Evolutionary conservation across 1,139 yeast genomes (phyloP), one percentile per base, ranked within the genome.

Genomic region (Scheffersomyces cryptocercus): DNA sequence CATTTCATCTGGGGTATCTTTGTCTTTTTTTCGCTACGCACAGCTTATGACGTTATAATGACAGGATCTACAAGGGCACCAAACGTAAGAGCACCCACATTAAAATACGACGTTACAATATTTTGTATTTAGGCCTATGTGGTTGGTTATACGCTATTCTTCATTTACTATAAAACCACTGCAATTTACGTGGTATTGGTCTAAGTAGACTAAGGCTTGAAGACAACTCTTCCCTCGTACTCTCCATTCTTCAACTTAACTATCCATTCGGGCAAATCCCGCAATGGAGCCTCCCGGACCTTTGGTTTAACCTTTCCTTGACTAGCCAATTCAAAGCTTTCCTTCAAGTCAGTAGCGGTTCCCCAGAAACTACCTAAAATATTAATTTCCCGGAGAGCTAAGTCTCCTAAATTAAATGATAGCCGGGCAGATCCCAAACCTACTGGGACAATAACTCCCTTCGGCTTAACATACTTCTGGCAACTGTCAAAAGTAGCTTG

Each of bases 171-270:
- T 20, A 20, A 20, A 20, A 20, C 26, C 9, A 20, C 26, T 20
- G 26, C 26, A 20, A 20, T 20, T 6, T 6, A 20, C 26, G 26
- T 20, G 26, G 26, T 20, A 6, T 20, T 20, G 8, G 8, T 6
- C 8, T 6, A 20, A 7, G 20, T 13, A 4, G 36, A 32, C 34
- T 35, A 48, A 37, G 38, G 38, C 16, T 14, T 28, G 38, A 42
- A 39, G 7, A 36, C 42, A 11, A 39, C 40, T 15, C 45, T 20
- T 11, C 45, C 45, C 12, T 30, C 40, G 12, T 38, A 33, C 28
- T 35, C 28, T 6, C 36, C 35, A 28, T 39, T 24, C 31, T 26
- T 16, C 16, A 42, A 42, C 36, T 35, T 36, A 12, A 34, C 28
- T n/a, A 42, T 24, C 29, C 32, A 39, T 20, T 36, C 30, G 5